Evolutionary conservation across 164 flowering plant genomes (phyloP).

Genomic region (Dillenia suffruticosa): DNA sequence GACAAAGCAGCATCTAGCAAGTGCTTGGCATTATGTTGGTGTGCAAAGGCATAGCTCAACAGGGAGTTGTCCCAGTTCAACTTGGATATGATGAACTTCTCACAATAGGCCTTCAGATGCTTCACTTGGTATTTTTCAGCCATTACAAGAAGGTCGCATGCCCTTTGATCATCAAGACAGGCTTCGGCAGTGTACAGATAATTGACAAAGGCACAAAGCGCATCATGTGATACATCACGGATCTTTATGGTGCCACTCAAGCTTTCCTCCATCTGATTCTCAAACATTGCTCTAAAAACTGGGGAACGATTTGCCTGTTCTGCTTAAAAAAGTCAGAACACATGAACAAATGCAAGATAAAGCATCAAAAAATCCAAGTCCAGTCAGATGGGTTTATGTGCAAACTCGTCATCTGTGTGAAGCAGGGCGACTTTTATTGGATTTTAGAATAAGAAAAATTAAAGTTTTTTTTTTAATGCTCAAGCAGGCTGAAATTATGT

Average conservation of each 20-base stretch:
- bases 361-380: not conserved
- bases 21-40: constrained; percentile 69
- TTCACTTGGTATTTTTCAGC: constrained; percentile 89
- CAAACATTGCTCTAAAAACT: constrained; percentile 90
- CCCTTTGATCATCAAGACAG: constrained; percentile 68
- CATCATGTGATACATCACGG: constrained; percentile 64
- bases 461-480: too few species aligned
- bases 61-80: constrained; percentile 68
- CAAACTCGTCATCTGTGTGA: too few species aligned
- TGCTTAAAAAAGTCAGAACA: not conserved
- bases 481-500: too few species aligned
- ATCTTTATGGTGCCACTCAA: constrained; percentile 77
- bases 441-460: too few species aligned
- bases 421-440: too few species aligned
- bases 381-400: too few species aligned
- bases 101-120: constrained; percentile 74
- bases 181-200: constrained; percentile 85
- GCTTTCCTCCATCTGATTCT: constrained; percentile 87
- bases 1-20: constrained; percentile 60
- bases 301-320: constrained; percentile 75
- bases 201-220: constrained; percentile 62
- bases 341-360: not conserved
- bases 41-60: constrained; percentile 66
- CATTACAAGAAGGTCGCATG: constrained; percentile 64
- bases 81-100: constrained; percentile 65